phyloP scores from a whole-genome alignment of 2,329 filamentous ascomycete genomes.

The Xylariaceae sp. region DNA sequence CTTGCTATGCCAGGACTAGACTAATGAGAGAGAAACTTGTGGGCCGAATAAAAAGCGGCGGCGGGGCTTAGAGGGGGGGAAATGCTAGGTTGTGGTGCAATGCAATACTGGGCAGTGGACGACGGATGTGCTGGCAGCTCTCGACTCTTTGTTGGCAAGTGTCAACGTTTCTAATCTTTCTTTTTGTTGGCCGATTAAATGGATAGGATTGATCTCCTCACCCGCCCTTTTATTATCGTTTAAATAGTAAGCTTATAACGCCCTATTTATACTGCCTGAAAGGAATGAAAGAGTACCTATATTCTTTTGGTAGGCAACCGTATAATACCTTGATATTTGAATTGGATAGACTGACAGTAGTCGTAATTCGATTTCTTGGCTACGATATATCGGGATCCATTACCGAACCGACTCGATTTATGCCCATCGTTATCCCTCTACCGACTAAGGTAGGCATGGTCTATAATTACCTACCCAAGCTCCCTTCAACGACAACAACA shows the following conservation, averaged over 20 bases:
- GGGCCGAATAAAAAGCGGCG: slow-evolving; percentile 40
- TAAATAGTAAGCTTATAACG: no score
- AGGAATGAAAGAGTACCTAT: no score
- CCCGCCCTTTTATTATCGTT: background rate
- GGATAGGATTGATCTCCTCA: background rate
- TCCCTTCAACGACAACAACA: no score
- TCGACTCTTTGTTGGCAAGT: background rate
- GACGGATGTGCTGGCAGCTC: background rate
- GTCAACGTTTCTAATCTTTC: background rate
- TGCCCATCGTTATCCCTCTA: background rate
- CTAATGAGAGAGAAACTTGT: slow-evolving; percentile 36
- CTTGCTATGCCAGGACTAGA: slow-evolving; percentile 26
- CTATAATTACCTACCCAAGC: no score
- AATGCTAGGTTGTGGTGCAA: background rate
- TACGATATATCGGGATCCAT: background rate
- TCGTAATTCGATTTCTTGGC: slow-evolving; percentile 16
- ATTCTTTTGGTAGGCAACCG: slow-evolving; percentile 22
- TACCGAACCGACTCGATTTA: background rate
- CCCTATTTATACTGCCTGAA: no score
- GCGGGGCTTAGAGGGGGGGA: slow-evolving; percentile 30
- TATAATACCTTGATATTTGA: slow-evolving; percentile 2
- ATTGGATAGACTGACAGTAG: background rate
- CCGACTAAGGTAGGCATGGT: no score
- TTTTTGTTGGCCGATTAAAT: background rate
- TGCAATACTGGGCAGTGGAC: background rate